Conservation (phyloP, 352 stramenopile species). For the Phytophthora tubulina region DNA sequence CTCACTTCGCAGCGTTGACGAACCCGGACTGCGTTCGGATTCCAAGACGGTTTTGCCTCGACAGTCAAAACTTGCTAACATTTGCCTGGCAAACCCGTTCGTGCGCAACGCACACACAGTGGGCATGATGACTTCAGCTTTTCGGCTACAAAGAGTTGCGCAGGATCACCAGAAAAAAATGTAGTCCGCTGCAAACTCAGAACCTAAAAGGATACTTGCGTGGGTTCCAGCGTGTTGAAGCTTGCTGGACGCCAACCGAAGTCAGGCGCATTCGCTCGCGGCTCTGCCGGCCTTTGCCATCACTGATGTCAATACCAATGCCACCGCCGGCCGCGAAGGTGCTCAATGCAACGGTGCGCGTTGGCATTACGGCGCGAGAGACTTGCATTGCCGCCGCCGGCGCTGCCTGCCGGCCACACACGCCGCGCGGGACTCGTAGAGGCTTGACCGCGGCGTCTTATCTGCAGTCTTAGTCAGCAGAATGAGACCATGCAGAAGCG, state of each 20-base stretch:
- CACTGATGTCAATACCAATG: no score
- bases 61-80: slow-evolving; percentile 25
- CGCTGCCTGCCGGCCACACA: not conserved
- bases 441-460: slow-evolving; percentile 4
- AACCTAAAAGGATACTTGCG: slow-evolving; percentile 29
- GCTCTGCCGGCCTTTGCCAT: not conserved
- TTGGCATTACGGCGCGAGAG: slow-evolving; percentile 13
- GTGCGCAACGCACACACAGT: not conserved
- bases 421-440: slow-evolving; percentile 16
- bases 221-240: slow-evolving; percentile 22
- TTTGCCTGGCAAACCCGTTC: slow-evolving; percentile 7
- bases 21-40: slow-evolving; percentile 1
- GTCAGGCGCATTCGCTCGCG: slow-evolving; percentile 8
- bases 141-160: slow-evolving; percentile 15
- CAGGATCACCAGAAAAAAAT: slow-evolving; percentile 33
- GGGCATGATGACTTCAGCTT: slow-evolving; percentile 9
- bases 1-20: slow-evolving; percentile 38
- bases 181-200: slow-evolving; percentile 25
- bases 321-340: not conserved
- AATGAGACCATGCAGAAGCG: slow-evolving; percentile 28
- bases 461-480: slow-evolving; percentile 34
- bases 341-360: not conserved
- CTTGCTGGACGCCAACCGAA: slow-evolving; percentile 21
- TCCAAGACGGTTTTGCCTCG: not conserved
- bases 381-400: not conserved